Evolutionary conservation across 2,329 filamentous ascomycete genomes (phyloP).

Genomic region (Pyrenochaeta sp.): DNA sequence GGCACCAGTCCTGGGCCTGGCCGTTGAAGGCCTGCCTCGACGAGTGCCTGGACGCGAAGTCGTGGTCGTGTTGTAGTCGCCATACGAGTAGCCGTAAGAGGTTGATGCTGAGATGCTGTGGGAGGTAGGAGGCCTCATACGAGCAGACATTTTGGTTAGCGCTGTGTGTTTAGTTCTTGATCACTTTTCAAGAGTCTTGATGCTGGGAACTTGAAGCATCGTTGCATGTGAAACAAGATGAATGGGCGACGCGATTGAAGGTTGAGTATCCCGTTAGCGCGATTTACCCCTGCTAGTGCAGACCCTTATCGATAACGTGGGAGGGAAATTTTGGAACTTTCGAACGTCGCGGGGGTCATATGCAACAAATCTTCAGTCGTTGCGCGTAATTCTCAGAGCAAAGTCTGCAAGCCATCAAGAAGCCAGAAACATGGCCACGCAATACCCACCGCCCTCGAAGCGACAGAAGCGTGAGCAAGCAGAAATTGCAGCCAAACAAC

Average conservation of each 20-base stretch:
- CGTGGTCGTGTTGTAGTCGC: slow-evolving; percentile 46
- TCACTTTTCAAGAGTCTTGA: no score
- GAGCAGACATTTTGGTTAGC: slow-evolving; percentile 37
- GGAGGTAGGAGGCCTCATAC: slow-evolving; percentile 34
- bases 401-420: neutral
- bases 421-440: slow-evolving; percentile 71
- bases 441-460: slow-evolving; percentile 85
- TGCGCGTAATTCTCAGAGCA: no score
- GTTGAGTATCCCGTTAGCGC: slow-evolving; percentile 18
- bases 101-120: slow-evolving; percentile 40
- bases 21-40: slow-evolving; percentile 52
- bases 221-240: slow-evolving; percentile 1
- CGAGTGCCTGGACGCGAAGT: slow-evolving; percentile 44
- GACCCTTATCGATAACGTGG: slow-evolving; percentile 29
- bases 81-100: slow-evolving; percentile 45
- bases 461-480: slow-evolving; percentile 79
- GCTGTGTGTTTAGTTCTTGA: slow-evolving; percentile 26
- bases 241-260: slow-evolving; percentile 15
- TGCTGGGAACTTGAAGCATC: neutral
- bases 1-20: slow-evolving; percentile 60
- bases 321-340: slow-evolving; percentile 22
- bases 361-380: no score
- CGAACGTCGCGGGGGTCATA: slow-evolving; percentile 4
- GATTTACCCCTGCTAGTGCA: slow-evolving; percentile 30
- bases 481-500: slow-evolving; percentile 75